Evolutionary conservation across 2,329 filamentous ascomycete species (phyloP).

Genomic region (Colletotrichum spinosum): DNA sequence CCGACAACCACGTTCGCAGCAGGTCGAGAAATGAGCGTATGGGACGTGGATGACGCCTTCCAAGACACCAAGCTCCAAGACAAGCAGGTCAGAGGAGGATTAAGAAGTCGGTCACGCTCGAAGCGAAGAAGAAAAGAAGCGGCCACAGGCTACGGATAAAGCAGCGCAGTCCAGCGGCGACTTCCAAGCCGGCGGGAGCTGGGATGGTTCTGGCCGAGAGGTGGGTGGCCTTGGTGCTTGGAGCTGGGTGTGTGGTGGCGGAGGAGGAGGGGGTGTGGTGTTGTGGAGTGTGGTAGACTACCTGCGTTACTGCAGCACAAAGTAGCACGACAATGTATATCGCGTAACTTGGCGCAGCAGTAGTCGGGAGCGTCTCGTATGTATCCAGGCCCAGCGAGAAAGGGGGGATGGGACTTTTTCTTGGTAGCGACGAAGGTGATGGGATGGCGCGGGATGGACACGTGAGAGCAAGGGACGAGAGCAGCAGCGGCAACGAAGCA

Average conservation of each 20-base stretch:
- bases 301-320: no score
- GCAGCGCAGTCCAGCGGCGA: conserved; percentile 25
- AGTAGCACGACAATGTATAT: neutral
- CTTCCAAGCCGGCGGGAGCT: conserved; percentile 34
- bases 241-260: conserved; percentile 1
- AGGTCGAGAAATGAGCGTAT: conserved; percentile 11
- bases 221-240: conserved; percentile 29
- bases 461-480: conserved; percentile 26
- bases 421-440: neutral
- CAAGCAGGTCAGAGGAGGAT: conserved; percentile 26
- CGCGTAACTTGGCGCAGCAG: conserved; percentile 36
- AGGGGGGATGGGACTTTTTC: conserved; percentile 16
- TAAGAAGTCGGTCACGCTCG: conserved; percentile 36
- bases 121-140: conserved; percentile 25
- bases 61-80: conserved; percentile 29
- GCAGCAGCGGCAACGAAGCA: conserved; percentile 13
- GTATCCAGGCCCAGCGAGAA: conserved; percentile 12
- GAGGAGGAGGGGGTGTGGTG: conserved; percentile 5
- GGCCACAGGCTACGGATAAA: conserved; percentile 32
- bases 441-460: conserved; percentile 16
- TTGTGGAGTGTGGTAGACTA: conserved; percentile 7
- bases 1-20: neutral
- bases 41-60: conserved; percentile 24
- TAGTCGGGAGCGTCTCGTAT: conserved; percentile 29
- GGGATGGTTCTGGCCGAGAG: conserved; percentile 34